Evolutionary conservation across 805 yeast genomes (phyloP).

Genomic region (Zygotorulaspora chibaensis): DNA sequence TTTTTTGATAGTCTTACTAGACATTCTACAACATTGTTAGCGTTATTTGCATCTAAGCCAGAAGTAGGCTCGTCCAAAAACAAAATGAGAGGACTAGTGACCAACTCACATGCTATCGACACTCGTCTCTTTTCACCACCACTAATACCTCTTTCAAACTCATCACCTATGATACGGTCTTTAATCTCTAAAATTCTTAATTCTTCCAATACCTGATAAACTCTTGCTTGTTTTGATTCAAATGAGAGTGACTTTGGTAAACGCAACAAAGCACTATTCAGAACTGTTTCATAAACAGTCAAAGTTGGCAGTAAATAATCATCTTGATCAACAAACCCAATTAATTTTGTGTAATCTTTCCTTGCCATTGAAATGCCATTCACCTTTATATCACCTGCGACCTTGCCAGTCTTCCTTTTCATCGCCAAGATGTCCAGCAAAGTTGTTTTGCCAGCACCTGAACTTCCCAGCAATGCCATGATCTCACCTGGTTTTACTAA

Average conservation of each 20-base stretch:
- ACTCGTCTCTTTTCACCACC: conserved; percentile 87
- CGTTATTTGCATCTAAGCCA: conserved; percentile 91
- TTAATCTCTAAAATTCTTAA: conserved; percentile 77
- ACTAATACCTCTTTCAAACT: conserved; percentile 80
- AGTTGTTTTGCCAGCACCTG: conserved; percentile 98
- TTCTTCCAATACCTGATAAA: conserved; percentile 78
- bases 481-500: conserved; percentile 82
- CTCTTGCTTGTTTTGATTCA: conserved; percentile 69
- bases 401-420: conserved; percentile 72
- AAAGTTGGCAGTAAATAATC: conserved; percentile 86
- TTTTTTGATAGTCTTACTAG: conserved; percentile 74
- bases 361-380: conserved; percentile 53
- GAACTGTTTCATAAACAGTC: conserved; percentile 92
- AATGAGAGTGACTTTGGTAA: conserved; percentile 78
- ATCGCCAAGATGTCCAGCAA: conserved; percentile 86
- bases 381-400: conserved; percentile 62
- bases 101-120: conserved; percentile 89
- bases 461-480: conserved; percentile 96
- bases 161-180: conserved; percentile 84
- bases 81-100: conserved; percentile 78
- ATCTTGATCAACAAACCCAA: conserved; percentile 96
- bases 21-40: conserved; percentile 83
- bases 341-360: conserved; percentile 55
- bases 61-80: conserved; percentile 93
- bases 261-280: conserved; percentile 84